Conservation (phyloP, 2,329 filamentous ascomycete genomes). For the Purpureocillium takamizusanense region DNA sequence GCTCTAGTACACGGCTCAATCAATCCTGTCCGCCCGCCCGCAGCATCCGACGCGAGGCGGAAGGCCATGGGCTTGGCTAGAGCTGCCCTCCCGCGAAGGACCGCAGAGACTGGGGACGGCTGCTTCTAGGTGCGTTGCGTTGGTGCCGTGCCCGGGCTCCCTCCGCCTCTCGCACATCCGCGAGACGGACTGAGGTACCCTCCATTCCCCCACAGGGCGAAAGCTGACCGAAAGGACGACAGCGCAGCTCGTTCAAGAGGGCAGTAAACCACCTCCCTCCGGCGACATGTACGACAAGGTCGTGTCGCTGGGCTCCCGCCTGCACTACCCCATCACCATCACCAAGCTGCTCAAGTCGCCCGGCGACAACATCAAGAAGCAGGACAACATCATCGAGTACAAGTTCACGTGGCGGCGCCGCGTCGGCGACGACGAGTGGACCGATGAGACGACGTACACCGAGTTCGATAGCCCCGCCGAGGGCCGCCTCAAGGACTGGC, state of each 20-base stretch:
- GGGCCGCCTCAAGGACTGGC: slow-evolving; percentile 70
- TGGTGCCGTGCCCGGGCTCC: too few relatives aligned
- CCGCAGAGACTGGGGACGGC: slow-evolving; percentile 19
- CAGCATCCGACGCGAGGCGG: slow-evolving; percentile 1
- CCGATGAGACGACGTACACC: slow-evolving; percentile 59
- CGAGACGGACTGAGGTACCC: too few relatives aligned
- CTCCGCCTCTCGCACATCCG: too few relatives aligned
- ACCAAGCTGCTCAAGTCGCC: slow-evolving; percentile 70
- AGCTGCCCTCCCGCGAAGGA: slow-evolving; percentile 17
- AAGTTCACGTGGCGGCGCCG: slow-evolving; percentile 72
- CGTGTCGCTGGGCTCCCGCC: slow-evolving; percentile 47
- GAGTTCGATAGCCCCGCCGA: slow-evolving; percentile 80
- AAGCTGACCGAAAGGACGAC: too few relatives aligned
- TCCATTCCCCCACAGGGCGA: too few relatives aligned
- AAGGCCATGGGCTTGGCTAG: slow-evolving; percentile 26
- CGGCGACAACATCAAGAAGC: slow-evolving; percentile 66
- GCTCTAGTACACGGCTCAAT: not conserved
- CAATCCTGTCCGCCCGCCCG: not conserved
- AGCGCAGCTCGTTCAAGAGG: not conserved
- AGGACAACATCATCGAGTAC: slow-evolving; percentile 78
- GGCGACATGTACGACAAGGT: slow-evolving; percentile 27
- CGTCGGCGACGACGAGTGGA: slow-evolving; percentile 56
- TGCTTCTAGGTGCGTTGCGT: slow-evolving; percentile 16
- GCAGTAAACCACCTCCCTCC: too few relatives aligned
- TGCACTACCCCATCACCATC: slow-evolving; percentile 91